Conservation (phyloP, 108 stramenopile species). For the Nitzschia inconspicua region DNA sequence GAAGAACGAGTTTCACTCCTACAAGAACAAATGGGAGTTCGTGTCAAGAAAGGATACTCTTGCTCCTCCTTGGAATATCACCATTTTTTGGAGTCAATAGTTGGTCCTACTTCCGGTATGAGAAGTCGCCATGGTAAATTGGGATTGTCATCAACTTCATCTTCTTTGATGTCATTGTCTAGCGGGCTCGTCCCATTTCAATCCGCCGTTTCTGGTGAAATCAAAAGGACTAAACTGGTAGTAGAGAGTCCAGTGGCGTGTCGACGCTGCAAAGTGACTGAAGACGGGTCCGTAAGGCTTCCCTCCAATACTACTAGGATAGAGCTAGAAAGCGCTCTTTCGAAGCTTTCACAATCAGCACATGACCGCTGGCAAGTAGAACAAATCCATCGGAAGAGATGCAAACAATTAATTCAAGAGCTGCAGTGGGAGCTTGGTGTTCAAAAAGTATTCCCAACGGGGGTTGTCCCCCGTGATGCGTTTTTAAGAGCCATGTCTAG, state of each 20-base stretch:
- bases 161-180: no score
- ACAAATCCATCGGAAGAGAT: conserved; percentile 15
- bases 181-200: no score
- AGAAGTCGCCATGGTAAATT: not conserved
- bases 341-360: conserved; percentile 18
- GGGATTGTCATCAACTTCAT: no score
- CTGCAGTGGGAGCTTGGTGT: conserved; percentile 60
- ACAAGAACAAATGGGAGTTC: conserved; percentile 40
- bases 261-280: conserved; percentile 52
- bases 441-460: conserved; percentile 18
- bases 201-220: not conserved
- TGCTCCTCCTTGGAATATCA: conserved; percentile 62
- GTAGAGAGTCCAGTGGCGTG: conserved; percentile 61
- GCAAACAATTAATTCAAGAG: conserved; percentile 25
- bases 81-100: conserved; percentile 34
- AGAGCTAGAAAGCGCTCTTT: conserved; percentile 20
- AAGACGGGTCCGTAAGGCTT: conserved; percentile 58
- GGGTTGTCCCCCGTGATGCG: conserved; percentile 34
- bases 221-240: conserved; percentile 19
- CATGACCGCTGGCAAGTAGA: conserved; percentile 19
- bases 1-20: conserved; percentile 27
- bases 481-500: conserved; percentile 39
- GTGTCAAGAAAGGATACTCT: conserved; percentile 58
- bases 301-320: conserved; percentile 36
- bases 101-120: conserved; percentile 12